Percentiles rank a stretch among this genome's conserved stretches.
Conservation (phyloP, 495 filamentous ascomycete species). For the Daldinia grandis region DNA sequence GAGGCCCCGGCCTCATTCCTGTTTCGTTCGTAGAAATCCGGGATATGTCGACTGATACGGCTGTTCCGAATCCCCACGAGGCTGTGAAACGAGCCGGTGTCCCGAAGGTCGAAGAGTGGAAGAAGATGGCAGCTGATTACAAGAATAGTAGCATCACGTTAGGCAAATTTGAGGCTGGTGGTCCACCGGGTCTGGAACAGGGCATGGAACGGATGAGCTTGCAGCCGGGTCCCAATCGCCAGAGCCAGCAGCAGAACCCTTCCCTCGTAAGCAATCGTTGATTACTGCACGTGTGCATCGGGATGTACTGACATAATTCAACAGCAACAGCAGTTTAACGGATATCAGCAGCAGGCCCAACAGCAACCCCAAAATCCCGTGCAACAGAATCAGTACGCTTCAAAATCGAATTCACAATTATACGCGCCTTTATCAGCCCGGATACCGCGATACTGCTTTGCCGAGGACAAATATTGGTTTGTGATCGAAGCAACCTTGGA, state of each 20-base stretch:
- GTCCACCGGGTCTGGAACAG: constrained; percentile 63
- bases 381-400: constrained; percentile 48
- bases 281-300: constrained; percentile 6
- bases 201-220: constrained; percentile 85
- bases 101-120: constrained; percentile 99
- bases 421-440: constrained; percentile 72
- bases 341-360: constrained; percentile 19
- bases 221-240: constrained; percentile 54
- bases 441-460: constrained; percentile 94
- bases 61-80: constrained; percentile 83
- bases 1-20: constrained; percentile 93
- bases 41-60: constrained; percentile 87
- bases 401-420: constrained; percentile 55
- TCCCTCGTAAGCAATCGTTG: constrained; percentile 50
- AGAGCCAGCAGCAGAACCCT: constrained; percentile 54
- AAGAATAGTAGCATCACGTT: constrained; percentile 98
- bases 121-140: constrained; percentile 98
- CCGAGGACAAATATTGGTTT: constrained; percentile 99
- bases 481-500: constrained; percentile 92
- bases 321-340: constrained; percentile 38
- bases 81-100: constrained; percentile 90
- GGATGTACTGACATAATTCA: constrained; percentile 32
- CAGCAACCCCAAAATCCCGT: constrained; percentile 38
- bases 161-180: constrained; percentile 80
- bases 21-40: constrained; percentile 97